Evolutionary conservation across 768 basidiomycete species (phyloP).

Genomic region (Boletus pseudopeckii): DNA sequence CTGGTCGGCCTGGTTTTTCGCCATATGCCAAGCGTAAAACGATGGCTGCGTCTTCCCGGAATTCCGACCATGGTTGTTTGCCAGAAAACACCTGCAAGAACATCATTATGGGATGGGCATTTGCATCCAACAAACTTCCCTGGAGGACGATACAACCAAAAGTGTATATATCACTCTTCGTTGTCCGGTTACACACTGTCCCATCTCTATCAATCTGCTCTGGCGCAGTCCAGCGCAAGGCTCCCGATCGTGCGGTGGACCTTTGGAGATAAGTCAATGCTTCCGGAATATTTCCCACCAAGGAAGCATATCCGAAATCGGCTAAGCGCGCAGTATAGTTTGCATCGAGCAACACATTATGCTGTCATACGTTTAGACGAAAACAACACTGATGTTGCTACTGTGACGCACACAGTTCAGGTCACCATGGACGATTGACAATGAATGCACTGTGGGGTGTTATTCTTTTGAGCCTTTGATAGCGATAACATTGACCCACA

Average conservation of each 20-base stretch:
- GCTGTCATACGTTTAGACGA: conserved; percentile 3
- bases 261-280: conserved; percentile 4
- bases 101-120: background rate
- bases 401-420: conserved; percentile 12
- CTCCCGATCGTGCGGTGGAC: conserved; percentile 29
- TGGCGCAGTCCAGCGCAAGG: conserved; percentile 44
- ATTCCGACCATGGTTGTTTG: conserved; percentile 6
- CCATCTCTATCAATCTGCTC: conserved; percentile 26
- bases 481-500: background rate
- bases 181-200: background rate
- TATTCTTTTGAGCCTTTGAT: background rate
- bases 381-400: background rate
- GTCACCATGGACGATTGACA: conserved; percentile 19
- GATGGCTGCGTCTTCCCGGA: background rate
- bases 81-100: conserved; percentile 6
- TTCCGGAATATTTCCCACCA: conserved; percentile 10
- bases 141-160: conserved; percentile 32
- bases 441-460: conserved; percentile 11
- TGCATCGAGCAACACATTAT: conserved; percentile 18
- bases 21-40: too few relatives aligned
- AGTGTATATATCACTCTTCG: conserved; percentile 14
- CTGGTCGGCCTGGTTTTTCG: background rate
- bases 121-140: conserved; percentile 20
- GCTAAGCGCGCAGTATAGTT: conserved; percentile 35
- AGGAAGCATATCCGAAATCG: conserved; percentile 42